Evolutionary conservation across 495 filamentous ascomycete species (phyloP), one percentile per base, ranked within the genome.

Genomic region (Aspergillus steynii): DNA sequence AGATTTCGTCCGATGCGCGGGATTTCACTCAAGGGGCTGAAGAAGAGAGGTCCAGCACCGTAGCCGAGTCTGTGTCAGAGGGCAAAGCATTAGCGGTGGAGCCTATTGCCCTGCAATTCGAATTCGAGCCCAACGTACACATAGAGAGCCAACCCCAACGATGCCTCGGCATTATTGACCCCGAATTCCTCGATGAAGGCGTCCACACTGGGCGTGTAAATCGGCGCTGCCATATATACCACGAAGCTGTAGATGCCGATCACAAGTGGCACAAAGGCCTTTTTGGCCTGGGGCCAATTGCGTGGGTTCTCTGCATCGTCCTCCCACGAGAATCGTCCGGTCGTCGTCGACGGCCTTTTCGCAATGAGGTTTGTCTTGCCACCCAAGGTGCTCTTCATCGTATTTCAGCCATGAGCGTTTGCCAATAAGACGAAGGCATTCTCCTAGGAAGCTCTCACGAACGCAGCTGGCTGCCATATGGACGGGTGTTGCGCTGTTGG

Each of bases 121-220:
- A 7, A 46, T 46, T 46, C 15, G 31, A 4, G 5, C 9, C 6
- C 6, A 34, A 69, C 79, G 4, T 80, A 69, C 48, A 83, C 78
- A 59, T 79, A 85, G 10, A 83, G 66, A 10, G 81, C 74, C 10
- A 85, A 68, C 9, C 80, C 82, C 9, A 84, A 68, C 1, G 78
- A 76, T 3, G 80, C 79, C 15, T 76, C 77, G 0, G 75, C 72
- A 15, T 74, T 61, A 60, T 63, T 73, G 27, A 84, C 80, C 37
- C 72, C 64, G 59, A 85, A 85, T 42, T 70, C 63, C n/a, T 66
- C 48, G 12, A 71, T 69, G 28, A 85, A 63, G 9, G 46, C 57
- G 27, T 47, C 48, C 20, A 59, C 58, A 20, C 61, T 57, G 9
- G 65, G 63, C 2, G 66, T 65, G 50, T 67, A 70, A 6, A 71